These are phyloP conservation scores for Leccinum boreale DNA, from an alignment of 768 basidiomycete genomes.

Conservation along the genomic window DNA sequence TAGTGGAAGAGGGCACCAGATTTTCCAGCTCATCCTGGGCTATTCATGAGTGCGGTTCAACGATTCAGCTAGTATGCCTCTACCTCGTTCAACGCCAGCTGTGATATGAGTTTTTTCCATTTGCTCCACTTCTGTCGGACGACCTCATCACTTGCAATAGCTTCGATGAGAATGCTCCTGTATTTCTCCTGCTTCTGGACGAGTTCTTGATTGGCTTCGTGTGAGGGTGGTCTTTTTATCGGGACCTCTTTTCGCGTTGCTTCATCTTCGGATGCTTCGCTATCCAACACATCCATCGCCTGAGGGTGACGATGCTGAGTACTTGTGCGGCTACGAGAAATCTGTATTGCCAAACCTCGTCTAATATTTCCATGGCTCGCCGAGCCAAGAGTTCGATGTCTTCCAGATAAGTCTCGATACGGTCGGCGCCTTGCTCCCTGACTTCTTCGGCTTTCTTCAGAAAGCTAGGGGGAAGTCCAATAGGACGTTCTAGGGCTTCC, in stretches of 20 bases:
- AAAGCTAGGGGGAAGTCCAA: conserved; percentile 86
- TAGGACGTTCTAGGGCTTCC: conserved; percentile 82
- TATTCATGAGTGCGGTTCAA: conserved; percentile 1
- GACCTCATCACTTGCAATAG: conserved; percentile 68
- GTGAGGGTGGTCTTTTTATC: conserved; percentile 60
- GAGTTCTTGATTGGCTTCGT: conserved; percentile 75
- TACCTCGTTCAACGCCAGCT: conserved; percentile 69
- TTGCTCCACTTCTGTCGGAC: conserved; percentile 85
- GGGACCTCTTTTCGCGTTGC: conserved; percentile 50
- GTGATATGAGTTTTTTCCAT: conserved; percentile 71
- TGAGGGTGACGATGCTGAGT: conserved; percentile 28
- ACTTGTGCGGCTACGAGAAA: background rate
- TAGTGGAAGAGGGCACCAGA: conserved; percentile 65
- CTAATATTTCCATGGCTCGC: conserved; percentile 58
- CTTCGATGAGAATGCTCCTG: conserved; percentile 66
- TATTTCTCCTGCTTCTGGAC: conserved; percentile 70
- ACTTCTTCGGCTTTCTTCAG: conserved; percentile 85
- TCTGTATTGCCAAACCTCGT: conserved; percentile 56
- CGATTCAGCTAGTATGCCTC: background rate
- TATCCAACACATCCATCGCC: conserved; percentile 90
- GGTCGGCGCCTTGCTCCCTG: conserved; percentile 71
- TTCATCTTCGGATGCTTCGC: conserved; percentile 85
- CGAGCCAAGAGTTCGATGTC: conserved; percentile 66
- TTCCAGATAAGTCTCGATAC: conserved; percentile 68
- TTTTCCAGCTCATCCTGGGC: conserved; percentile 61